Evolutionary conservation across 495 filamentous ascomycete genomes (phyloP).

Genomic region (Aspergillus cristatus): DNA sequence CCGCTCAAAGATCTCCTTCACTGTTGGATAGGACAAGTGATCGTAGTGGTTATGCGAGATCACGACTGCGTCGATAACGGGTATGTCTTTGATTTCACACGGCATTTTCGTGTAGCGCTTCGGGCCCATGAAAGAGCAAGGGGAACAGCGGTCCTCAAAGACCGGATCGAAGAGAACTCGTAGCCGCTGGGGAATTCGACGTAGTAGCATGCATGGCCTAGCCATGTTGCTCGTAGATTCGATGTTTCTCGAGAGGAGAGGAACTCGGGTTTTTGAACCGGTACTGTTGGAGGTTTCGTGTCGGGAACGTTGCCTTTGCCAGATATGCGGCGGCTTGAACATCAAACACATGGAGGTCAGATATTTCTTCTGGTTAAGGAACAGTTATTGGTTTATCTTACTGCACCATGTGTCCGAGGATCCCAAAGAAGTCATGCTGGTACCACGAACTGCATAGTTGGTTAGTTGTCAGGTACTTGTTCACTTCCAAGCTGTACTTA

Average conservation of each 20-base stretch:
- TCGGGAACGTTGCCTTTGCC: conserved; percentile 52
- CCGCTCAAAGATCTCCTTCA: conserved; percentile 57
- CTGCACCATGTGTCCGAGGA: conserved; percentile 12
- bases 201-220: conserved; percentile 91
- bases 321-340: conserved; percentile 42
- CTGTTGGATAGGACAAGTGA: conserved; percentile 69
- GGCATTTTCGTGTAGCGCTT: conserved; percentile 75
- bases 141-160: conserved; percentile 80
- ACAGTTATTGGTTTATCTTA: conserved; percentile 7
- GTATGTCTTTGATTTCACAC: conserved; percentile 71
- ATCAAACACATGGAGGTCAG: too few relatives aligned
- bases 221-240: conserved; percentile 82
- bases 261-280: conserved; percentile 62
- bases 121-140: conserved; percentile 61
- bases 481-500: conserved; percentile 12
- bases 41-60: conserved; percentile 96
- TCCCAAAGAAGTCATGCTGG: conserved; percentile 11
- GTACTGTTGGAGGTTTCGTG: conserved; percentile 57
- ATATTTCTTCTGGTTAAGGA: too few relatives aligned
- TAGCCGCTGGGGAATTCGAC: conserved; percentile 84
- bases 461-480: too few relatives aligned
- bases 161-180: conserved; percentile 94
- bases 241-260: conserved; percentile 47
- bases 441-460: conserved; percentile 27
- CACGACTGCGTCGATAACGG: conserved; percentile 75